Percentiles rank a stretch among this genome's conserved stretches.
Evolutionary conservation across 1,139 yeast species (phyloP).

Genomic region (Blastobotrys proliferans): DNA sequence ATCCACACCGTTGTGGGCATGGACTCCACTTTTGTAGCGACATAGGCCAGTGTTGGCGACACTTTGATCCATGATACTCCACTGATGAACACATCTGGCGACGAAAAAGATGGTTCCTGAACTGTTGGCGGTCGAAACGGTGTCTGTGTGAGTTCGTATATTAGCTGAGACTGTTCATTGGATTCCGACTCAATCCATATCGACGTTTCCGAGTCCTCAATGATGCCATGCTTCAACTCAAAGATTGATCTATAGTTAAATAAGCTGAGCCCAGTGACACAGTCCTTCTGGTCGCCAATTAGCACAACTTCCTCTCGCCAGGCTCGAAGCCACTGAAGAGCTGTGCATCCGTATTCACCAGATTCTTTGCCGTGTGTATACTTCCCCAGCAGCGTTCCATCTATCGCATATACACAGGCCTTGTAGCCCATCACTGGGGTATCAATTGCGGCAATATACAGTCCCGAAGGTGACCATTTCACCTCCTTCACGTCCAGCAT

Average conservation of each 20-base stretch:
- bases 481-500: constrained; percentile 23
- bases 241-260: constrained; percentile 19
- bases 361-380: constrained; percentile 16
- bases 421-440: constrained; percentile 26
- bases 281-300: constrained; percentile 24
- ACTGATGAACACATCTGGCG: background rate
- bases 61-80: constrained; percentile 14
- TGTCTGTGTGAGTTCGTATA: constrained; percentile 13
- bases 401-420: constrained; percentile 23
- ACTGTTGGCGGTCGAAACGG: constrained; percentile 18
- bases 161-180: constrained; percentile 5
- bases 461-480: constrained; percentile 25
- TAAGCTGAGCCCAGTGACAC: constrained; percentile 19
- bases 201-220: constrained; percentile 10
- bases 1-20: constrained; percentile 25
- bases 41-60: constrained; percentile 15
- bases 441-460: constrained; percentile 27
- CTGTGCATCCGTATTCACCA: background rate
- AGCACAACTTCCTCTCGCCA: constrained; percentile 18
- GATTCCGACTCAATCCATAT: constrained; percentile 24
- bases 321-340: background rate
- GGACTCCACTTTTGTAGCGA: constrained; percentile 20
- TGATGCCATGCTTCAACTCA: constrained; percentile 22
- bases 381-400: constrained; percentile 19
- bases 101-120: no score